Evolutionary conservation across 1,284 basidiomycete genomes (phyloP).

Genomic region (Fistulinella staudtii): DNA sequence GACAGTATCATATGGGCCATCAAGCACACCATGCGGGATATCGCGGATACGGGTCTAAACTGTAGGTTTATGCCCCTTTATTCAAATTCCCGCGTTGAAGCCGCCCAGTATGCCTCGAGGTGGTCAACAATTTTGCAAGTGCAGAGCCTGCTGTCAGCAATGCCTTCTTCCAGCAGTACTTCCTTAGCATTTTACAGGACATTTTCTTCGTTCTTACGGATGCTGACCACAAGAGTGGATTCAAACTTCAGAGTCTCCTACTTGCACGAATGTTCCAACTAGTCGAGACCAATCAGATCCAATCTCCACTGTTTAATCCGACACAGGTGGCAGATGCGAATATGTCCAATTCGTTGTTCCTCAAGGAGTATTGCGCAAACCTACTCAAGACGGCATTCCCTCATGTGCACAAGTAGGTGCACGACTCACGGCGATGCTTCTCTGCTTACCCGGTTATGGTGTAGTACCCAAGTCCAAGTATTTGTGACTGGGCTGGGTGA

Average conservation of each 20-base stretch:
- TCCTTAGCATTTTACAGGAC: constrained; percentile 91
- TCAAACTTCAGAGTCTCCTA: constrained; percentile 88
- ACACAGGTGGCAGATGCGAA: constrained; percentile 68
- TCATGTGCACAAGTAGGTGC: constrained; percentile 76
- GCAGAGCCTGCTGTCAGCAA: constrained; percentile 78
- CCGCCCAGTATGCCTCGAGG: constrained; percentile 81
- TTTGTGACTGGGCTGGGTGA: constrained; percentile 85
- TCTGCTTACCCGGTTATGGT: constrained; percentile 12
- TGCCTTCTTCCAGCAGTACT: constrained; percentile 88
- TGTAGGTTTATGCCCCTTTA: too few species aligned
- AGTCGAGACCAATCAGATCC: constrained; percentile 80
- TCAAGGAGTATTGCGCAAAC: constrained; percentile 87
- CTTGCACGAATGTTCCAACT: constrained; percentile 93
- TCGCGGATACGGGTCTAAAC: constrained; percentile 92
- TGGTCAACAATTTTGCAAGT: constrained; percentile 92
- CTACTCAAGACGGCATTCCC: constrained; percentile 86
- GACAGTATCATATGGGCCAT: constrained; percentile 99
- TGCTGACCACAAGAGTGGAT: constrained; percentile 97
- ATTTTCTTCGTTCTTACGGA: constrained; percentile 98
- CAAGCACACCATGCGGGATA: constrained; percentile 99
- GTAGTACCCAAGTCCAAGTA: constrained; percentile 65
- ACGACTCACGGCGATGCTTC: constrained; percentile 1
- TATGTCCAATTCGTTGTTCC: constrained; percentile 80
- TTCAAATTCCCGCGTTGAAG: too few species aligned
- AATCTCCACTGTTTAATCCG: constrained; percentile 85